Base-by-base conservation (phyloP, 208 protist species). In the Wallacemonas sp. region DNA sequence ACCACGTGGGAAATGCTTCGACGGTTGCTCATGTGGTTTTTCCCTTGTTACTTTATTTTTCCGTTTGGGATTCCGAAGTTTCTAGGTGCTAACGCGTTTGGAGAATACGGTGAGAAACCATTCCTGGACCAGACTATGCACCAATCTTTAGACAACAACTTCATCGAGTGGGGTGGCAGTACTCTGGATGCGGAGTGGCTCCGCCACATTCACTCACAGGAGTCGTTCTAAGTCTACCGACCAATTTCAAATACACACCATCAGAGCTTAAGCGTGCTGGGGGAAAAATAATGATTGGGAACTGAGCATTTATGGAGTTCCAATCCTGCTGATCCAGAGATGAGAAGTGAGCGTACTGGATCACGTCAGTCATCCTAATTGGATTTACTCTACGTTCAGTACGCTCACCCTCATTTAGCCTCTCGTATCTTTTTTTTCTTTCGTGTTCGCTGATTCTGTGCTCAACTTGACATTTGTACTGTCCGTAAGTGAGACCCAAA, bases 31-130 rank as follows among this genome's bases (percentile, higher is more conserved):
- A 89, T 95, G 86, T 92, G 83, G 86, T 92, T 93, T 62, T 90
- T 93, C 46, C 89, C 89, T 15, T 88, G 80, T 62, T 93, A 90
- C 60, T 93, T 91, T 68, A 90, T 93, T 64, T 95, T 95, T 71
- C 89, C 89, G 0, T 92, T 93, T 60, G 89, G 89, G n/a, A 41
- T 93, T 14, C 89, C 89, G 4, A 93, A 90, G 62, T 91, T 72
- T 34, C 65, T 95, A 24, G 86, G 79, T 6, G 72, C 77, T 12
- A 89, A 90, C 62, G 75, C 72, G 2, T 91, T 83, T 70, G 89
- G 86, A n/a, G 86, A 95, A 49, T 95, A 95, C 72, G 89, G 89
- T 41, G 86, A 93, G 68, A 91, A 92, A 61, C 89, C 89, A 22
- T 95, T 86, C 70, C 62, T 95, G 31, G 86, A 92, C 46, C 68